Evolutionary conservation across 768 basidiomycete genomes (phyloP), one percentile per base, ranked within the genome.

Genomic region (Lactifluus rugatus): DNA sequence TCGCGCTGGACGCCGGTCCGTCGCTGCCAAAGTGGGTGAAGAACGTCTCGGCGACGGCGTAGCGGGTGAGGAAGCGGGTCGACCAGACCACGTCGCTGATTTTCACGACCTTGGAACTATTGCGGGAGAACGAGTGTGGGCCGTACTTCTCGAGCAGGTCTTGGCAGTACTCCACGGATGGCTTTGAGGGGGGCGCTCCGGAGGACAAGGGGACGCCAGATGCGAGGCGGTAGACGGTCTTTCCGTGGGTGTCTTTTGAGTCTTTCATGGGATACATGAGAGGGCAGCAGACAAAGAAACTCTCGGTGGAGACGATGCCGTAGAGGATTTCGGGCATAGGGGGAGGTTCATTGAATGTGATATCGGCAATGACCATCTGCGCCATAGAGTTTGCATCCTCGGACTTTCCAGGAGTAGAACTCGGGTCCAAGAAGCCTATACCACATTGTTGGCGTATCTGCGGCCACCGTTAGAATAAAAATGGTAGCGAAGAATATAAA

Each of bases 351-450:
- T 67, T 62, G 60, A 80, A 72, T 0, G 66, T 69, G 46, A 81
- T 70, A 61, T 81, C 81, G 0, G 77, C 81, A 55, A 80, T 65
- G 26, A 76, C 65, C 68, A 79, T 70, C 48, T 78, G 75, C 1
- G 68, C 52, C 9, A 76, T 61, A 17, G 59, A 66, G 39, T 70
- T 72, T 17, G 67, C 56, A 2, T 63, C 52, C 10, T 69, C 67
- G 21, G 65, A 59, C 10, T 53, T 28, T 3, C 37, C 60, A 14
- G 59, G 48, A 31, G 64, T 61, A 25, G 68, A 68, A 36, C 72
- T 65, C 2, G 80, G 80, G 61, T 81, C 77, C 1, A 64, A 60
- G 65, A 79, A 81, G 16, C 67, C 66, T 47, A 81, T 72, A 0
- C 74, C 73, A 0, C 71, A 67, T 42, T 70, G 56, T 19, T 70